A percentile compares a stretch with the other conserved stretches of the same genome.
phyloP scores from a whole-genome alignment of 2,329 filamentous ascomycete genomes.

The Corniculantispora saksenae region DNA sequence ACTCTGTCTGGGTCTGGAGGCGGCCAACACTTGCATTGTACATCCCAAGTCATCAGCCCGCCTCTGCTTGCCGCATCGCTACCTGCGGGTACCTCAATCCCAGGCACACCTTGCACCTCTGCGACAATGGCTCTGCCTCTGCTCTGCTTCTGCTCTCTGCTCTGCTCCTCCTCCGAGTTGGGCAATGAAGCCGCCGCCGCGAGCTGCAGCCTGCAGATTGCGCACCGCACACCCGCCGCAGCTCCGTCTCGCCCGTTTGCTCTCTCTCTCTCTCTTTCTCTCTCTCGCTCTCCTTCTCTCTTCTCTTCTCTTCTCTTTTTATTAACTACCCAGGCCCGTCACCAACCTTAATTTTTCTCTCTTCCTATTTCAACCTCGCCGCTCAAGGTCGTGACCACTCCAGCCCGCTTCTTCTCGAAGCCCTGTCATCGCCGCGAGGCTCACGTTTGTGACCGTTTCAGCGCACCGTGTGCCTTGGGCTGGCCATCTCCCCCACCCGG shows the following conservation, averaged over 20 bases:
- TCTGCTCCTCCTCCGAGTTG: not conserved
- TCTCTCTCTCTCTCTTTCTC: not conserved
- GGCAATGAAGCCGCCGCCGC: conserved; percentile 5
- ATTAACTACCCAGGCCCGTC: not conserved
- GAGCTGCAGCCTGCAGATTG: not conserved
- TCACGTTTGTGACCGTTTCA: not conserved
- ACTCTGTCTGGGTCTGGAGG: not conserved
- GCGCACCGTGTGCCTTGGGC: not conserved
- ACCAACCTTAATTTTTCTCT: not conserved
- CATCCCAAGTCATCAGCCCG: too few relatives aligned
- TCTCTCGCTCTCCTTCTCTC: not conserved
- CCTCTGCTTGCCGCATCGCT: too few relatives aligned
- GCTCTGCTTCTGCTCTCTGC: too few relatives aligned
- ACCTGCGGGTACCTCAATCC: not conserved
- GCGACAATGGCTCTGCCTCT: too few relatives aligned
- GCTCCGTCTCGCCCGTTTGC: conserved; percentile 14
- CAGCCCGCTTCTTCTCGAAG: not conserved
- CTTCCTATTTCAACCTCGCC: conserved; percentile 10
- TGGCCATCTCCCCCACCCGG: conserved; percentile 9
- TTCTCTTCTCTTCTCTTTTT: not conserved
- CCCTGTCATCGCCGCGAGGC: not conserved
- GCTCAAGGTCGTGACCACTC: not conserved
- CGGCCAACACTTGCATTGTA: not conserved
- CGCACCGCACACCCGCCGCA: not conserved
- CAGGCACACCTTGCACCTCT: not conserved